These are phyloP conservation scores for Mycena citricolor DNA, from an alignment of 1,284 basidiomycete species.

Conservation along the genomic window DNA sequence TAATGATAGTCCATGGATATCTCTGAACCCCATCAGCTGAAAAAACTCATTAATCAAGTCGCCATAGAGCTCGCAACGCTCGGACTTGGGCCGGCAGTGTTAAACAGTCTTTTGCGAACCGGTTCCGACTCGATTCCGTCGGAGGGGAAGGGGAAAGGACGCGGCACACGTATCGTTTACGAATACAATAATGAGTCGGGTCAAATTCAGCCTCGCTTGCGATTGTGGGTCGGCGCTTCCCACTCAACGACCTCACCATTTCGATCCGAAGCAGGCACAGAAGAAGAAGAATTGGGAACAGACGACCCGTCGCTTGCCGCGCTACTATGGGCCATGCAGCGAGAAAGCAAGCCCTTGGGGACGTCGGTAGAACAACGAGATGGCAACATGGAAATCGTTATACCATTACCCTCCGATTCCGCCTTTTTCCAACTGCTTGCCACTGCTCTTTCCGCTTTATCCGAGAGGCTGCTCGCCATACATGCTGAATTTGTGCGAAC, in stretches of 20 bases:
- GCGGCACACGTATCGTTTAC: constrained; percentile 42
- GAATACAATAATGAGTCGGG: constrained; percentile 51
- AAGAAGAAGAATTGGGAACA: constrained; percentile 15
- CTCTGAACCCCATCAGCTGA: constrained; percentile 57
- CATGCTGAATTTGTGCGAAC: constrained; percentile 64
- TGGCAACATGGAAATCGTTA: constrained; percentile 58
- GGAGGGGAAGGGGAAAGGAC: constrained; percentile 29
- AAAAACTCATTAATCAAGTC: constrained; percentile 89
- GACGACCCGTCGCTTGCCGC: constrained; percentile 9
- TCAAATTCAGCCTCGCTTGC: constrained; percentile 54
- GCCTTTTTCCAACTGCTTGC: constrained; percentile 82
- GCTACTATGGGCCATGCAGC: constrained; percentile 31
- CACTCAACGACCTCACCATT: constrained; percentile 5
- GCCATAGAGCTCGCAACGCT: constrained; percentile 79
- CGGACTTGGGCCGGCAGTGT: constrained; percentile 65
- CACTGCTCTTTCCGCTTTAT: constrained; percentile 69
- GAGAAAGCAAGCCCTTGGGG: constrained; percentile 14
- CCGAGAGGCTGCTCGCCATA: constrained; percentile 62
- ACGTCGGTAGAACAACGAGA: constrained; percentile 8
- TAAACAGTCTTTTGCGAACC: constrained; percentile 45
- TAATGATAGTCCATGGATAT: background rate
- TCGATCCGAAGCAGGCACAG: constrained; percentile 2
- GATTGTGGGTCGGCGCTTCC: constrained; percentile 42
- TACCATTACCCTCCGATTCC: constrained; percentile 80
- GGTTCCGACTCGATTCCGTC: no score